A percentile compares a stretch with the other conserved stretches of the same genome.
Conservation (phyloP, 495 filamentous ascomycete species). For the Hypoxylon cercidicola region DNA sequence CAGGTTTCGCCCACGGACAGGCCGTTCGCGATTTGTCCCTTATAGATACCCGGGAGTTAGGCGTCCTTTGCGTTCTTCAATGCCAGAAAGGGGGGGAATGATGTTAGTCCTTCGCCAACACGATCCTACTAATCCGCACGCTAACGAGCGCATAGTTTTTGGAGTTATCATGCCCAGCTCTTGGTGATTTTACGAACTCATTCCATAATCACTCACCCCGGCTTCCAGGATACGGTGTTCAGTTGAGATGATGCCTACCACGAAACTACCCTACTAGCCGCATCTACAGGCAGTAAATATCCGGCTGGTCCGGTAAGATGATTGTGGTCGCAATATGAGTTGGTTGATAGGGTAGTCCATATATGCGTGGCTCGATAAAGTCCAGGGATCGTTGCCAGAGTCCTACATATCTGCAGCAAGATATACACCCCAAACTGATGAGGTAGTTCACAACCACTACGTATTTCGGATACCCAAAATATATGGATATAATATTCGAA, state of each 20-base stretch:
- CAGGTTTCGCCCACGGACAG: background rate
- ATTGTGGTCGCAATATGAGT: background rate
- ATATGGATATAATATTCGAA: too few species aligned
- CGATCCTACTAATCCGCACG: background rate
- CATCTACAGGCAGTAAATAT: background rate
- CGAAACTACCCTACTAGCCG: background rate
- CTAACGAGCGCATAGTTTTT: constrained; percentile 7
- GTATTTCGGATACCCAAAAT: too few species aligned
- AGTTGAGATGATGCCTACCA: background rate
- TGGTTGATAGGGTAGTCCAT: constrained; percentile 1
- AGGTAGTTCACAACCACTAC: background rate
- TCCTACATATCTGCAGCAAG: background rate
- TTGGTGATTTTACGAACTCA: background rate
- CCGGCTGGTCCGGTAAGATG: background rate
- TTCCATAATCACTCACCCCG: too few species aligned
- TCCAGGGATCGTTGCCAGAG: background rate
- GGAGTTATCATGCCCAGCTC: background rate
- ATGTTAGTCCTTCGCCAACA: background rate
- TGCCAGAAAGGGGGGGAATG: constrained; percentile 3
- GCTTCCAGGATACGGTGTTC: too few species aligned
- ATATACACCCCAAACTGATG: background rate
- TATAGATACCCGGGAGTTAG: background rate
- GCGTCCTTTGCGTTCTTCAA: background rate
- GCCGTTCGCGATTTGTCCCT: background rate
- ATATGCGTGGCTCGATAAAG: background rate